Percentiles rank a stretch among this genome's conserved stretches.
phyloP scores from a whole-genome alignment of 192 early-diverging fungal species.

The Rhizophagus clarus region DNA sequence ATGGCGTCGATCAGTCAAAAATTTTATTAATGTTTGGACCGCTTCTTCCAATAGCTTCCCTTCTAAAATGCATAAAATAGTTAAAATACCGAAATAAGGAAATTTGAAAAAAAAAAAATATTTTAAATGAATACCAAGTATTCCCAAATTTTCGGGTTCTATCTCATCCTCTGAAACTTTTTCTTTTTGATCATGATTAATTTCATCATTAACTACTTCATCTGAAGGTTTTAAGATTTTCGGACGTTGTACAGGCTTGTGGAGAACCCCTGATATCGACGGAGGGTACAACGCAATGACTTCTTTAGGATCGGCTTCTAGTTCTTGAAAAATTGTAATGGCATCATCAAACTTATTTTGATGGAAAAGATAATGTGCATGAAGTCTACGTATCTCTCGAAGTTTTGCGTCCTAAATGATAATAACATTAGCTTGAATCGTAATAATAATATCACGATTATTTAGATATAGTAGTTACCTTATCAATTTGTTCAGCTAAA shows the following conservation, averaged over 20 bases:
- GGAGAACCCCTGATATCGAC: slow-evolving; percentile 65
- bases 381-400: slow-evolving; percentile 61
- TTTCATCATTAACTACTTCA: not conserved
- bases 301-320: slow-evolving; percentile 65
- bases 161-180: not conserved
- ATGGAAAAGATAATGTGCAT: slow-evolving; percentile 73
- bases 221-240: not conserved
- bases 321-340: slow-evolving; percentile 64
- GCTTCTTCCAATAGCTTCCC: slow-evolving; percentile 61
- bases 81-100: not conserved
- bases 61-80: slow-evolving; percentile 39
- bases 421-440: not conserved
- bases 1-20: slow-evolving; percentile 84
- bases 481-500: slow-evolving; percentile 74
- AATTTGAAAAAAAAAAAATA: slow-evolving; percentile 19
- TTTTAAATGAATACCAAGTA: not conserved
- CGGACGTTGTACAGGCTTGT: slow-evolving; percentile 8
- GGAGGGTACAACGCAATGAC: slow-evolving; percentile 71
- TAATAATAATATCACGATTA: not conserved
- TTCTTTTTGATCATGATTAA: not conserved
- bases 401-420: slow-evolving; percentile 54
- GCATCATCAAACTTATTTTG: slow-evolving; percentile 68
- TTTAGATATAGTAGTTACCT: slow-evolving; percentile 36
- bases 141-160: not conserved
- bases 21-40: slow-evolving; percentile 75